Percentiles rank a stretch among this genome's conserved stretches.
These are phyloP conservation scores for Tolypocladium cylindrosporum DNA, from an alignment of 2,329 filamentous ascomycete genomes.

Conservation along the genomic window DNA sequence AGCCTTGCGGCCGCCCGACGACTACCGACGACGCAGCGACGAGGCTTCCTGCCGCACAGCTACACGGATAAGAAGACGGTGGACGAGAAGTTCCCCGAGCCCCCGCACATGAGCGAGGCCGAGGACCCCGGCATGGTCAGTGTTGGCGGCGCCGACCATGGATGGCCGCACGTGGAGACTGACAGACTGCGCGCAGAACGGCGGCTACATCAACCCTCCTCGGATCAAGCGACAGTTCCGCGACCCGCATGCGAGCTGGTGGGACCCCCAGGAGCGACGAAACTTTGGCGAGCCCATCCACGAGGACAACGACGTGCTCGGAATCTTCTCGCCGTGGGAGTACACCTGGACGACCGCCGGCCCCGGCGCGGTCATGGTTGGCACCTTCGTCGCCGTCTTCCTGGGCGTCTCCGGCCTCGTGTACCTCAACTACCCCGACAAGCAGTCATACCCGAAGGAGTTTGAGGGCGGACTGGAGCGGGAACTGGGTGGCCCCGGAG, in stretches of 20 bases:
- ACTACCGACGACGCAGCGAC: conserved; percentile 44
- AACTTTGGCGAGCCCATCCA: conserved; percentile 96
- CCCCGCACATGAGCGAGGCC: conserved; percentile 39
- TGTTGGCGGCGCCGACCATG: conserved; percentile 6
- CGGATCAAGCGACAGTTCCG: conserved; percentile 80
- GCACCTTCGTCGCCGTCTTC: conserved; percentile 54
- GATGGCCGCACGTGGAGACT: background rate
- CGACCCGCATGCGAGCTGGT: conserved; percentile 89
- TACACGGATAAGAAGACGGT: conserved; percentile 34
- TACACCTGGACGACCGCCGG: conserved; percentile 73
- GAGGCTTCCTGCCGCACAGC: conserved; percentile 43
- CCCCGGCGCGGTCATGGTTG: conserved; percentile 60
- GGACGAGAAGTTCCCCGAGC: conserved; percentile 43
- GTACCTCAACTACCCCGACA: conserved; percentile 62
- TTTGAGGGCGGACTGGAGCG: conserved; percentile 64
- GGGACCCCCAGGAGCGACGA: conserved; percentile 93
- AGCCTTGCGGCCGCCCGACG: conserved; percentile 35
- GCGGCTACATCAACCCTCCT: conserved; percentile 72
- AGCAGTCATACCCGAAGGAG: conserved; percentile 55
- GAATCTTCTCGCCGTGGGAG: conserved; percentile 79
- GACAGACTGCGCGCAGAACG: conserved; percentile 49
- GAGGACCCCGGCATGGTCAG: conserved; percentile 59
- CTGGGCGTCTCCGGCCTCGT: conserved; percentile 58
- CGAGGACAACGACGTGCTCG: conserved; percentile 90
- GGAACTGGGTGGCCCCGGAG: conserved; percentile 63